phyloP scores from a whole-genome alignment of 129 eudicot genomes.

The Helianthus annuus region HanXRQr2.0-SUNRISE NC_035449.2:151953241-151953740 shows the following conservation, averaged over 20 bases:
- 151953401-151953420: slow-evolving; percentile 91
- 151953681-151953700: not conserved
- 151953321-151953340: not conserved
- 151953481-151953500: slow-evolving; percentile 25
- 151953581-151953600: slow-evolving; percentile 34
- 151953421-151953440: slow-evolving; percentile 63
- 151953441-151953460: slow-evolving; percentile 78
- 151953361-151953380: not conserved
- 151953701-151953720: not conserved
- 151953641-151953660: slow-evolving; percentile 3
- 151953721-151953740: not conserved
- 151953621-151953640: slow-evolving; percentile 18
- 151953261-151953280: slow-evolving; percentile 15
- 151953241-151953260: not conserved
- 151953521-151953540: slow-evolving; percentile 30
- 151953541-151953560: slow-evolving; percentile 46
- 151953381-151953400: slow-evolving; percentile 68
- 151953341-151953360: slow-evolving; percentile 7
- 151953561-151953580: slow-evolving; percentile 33
- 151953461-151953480: slow-evolving; percentile 34
- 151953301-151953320: not conserved
- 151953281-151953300: not conserved
- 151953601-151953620: slow-evolving; percentile 25
- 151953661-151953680: not conserved
- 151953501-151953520: slow-evolving; percentile 12